Conservation (phyloP, 1,284 basidiomycete species). For the Pseudozyma hubeiensis region DNA sequence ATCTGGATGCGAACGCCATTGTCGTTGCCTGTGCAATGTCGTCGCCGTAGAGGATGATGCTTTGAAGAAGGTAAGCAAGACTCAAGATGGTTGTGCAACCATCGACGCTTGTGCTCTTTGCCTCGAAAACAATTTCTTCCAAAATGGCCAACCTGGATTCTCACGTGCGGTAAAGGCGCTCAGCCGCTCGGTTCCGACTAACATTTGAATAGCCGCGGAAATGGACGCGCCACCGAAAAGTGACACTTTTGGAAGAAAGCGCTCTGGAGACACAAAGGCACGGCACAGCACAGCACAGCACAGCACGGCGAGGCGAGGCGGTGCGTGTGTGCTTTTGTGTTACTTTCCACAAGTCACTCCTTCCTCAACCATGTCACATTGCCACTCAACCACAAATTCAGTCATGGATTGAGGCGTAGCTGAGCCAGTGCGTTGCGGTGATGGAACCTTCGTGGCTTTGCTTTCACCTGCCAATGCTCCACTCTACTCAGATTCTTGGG, state of each 20-base stretch:
- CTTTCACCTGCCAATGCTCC: too few species aligned
- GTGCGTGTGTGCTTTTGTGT: conserved; percentile 12
- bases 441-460: too few species aligned
- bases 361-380: conserved; percentile 17
- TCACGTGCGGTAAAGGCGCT: conserved; percentile 1
- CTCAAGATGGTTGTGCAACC: background rate
- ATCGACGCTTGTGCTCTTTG: background rate
- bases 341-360: conserved; percentile 24
- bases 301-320: background rate
- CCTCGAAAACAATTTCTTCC: background rate
- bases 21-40: background rate
- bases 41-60: background rate
- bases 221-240: background rate
- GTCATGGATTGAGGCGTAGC: background rate
- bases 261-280: background rate
- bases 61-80: background rate
- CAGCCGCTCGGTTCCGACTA: background rate
- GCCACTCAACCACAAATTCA: conserved; percentile 10
- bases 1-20: conserved; percentile 38
- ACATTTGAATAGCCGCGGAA: background rate
- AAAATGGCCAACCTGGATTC: background rate
- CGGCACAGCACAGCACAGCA: background rate
- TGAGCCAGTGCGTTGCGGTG: background rate
- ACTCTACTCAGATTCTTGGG: too few species aligned
- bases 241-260: conserved; percentile 10